These are phyloP conservation scores for Grigorovia yakushimaensis DNA, from an alignment of 805 yeast species.

Conservation along the genomic window DNA sequence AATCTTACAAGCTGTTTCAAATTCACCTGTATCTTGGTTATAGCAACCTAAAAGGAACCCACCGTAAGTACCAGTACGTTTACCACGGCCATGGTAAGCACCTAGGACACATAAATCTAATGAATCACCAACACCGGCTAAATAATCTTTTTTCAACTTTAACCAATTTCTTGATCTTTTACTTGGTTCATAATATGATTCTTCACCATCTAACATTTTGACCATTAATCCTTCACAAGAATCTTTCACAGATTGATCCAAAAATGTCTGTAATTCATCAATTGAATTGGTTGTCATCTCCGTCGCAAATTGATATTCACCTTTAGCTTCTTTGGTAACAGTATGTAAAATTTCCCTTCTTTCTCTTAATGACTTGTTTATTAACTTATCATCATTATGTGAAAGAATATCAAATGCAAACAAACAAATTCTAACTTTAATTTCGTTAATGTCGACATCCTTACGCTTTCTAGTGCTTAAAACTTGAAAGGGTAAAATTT, in stretches of 20 bases:
- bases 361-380: slow-evolving; percentile 56
- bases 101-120: slow-evolving; percentile 89
- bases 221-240: slow-evolving; percentile 96
- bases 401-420: slow-evolving; percentile 85
- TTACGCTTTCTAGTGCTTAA: slow-evolving; percentile 89
- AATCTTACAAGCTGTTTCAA: slow-evolving; percentile 90
- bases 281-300: slow-evolving; percentile 55
- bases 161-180: slow-evolving; percentile 94
- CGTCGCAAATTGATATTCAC: slow-evolving; percentile 77
- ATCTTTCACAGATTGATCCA: slow-evolving; percentile 83
- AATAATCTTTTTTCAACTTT: slow-evolving; percentile 87
- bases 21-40: slow-evolving; percentile 84
- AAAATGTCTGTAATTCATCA: slow-evolving; percentile 70
- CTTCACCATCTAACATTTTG: slow-evolving; percentile 71
- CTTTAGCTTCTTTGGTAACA: slow-evolving; percentile 51
- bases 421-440: slow-evolving; percentile 83
- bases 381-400: slow-evolving; percentile 60
- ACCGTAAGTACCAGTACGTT: slow-evolving; percentile 90
- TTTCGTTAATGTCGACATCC: slow-evolving; percentile 78
- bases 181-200: slow-evolving; percentile 85
- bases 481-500: slow-evolving; percentile 88
- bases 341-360: slow-evolving; percentile 54
- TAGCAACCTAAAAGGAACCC: slow-evolving; percentile 88
- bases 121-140: slow-evolving; percentile 94
- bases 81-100: slow-evolving; percentile 88